A percentile compares a stretch with the other conserved stretches of the same genome.
Conservation (phyloP, 352 stramenopile species). For the Thraustotheca clavata region DNA sequence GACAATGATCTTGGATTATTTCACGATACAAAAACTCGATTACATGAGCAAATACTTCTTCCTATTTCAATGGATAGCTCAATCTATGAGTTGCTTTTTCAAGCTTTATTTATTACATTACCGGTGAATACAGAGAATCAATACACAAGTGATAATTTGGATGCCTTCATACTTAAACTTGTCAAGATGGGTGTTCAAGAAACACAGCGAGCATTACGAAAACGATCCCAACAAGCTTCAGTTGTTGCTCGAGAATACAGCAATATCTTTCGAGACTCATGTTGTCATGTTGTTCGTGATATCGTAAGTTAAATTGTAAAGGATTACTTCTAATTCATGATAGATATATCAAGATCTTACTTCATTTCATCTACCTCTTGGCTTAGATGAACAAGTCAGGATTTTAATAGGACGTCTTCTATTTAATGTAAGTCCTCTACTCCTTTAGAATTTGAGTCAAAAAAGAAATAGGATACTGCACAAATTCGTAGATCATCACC, state of each 20-base stretch:
- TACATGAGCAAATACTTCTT: slow-evolving; percentile 1
- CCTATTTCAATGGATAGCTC: neutral
- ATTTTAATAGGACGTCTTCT: neutral
- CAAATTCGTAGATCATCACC: neutral
- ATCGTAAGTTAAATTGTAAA: slow-evolving; percentile 7
- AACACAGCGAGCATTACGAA: slow-evolving; percentile 6
- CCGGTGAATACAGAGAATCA: neutral
- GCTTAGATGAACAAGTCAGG: slow-evolving; percentile 13
- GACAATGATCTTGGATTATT: neutral
- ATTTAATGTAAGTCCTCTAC: neutral
- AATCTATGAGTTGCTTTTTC: slow-evolving; percentile 16
- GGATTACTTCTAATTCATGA: neutral
- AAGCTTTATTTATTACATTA: slow-evolving; percentile 10
- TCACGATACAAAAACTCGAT: slow-evolving; percentile 12
- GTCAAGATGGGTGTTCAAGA: neutral
- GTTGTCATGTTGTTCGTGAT: neutral
- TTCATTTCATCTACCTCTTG: slow-evolving; percentile 2
- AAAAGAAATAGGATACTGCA: neutral
- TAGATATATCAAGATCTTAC: slow-evolving; percentile 6
- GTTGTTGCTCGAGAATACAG: slow-evolving; percentile 4
- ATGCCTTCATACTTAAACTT: slow-evolving; percentile 10
- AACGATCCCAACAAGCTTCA: slow-evolving; percentile 2
- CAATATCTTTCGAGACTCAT: neutral
- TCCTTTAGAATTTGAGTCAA: neutral
- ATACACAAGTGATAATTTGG: neutral